Base-by-base conservation (phyloP, 2,329 filamentous ascomycete species). In the Xylariaceae sp. region DNA sequence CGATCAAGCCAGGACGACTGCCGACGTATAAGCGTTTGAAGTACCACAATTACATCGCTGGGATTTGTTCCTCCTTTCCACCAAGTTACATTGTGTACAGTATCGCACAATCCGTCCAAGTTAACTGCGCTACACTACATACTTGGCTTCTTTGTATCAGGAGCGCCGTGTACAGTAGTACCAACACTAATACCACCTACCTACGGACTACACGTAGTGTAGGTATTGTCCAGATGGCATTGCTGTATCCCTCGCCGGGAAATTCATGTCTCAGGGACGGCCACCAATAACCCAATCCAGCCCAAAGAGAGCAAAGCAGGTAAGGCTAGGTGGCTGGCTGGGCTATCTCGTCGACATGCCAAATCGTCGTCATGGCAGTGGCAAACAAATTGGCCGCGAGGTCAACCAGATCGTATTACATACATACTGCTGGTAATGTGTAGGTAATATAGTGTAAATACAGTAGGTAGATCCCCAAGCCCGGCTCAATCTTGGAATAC, bases 371-470 rank as follows among this genome's bases (percentile, higher is more conserved):
- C 39, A 37, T 26, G 36, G 41, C 18, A 37, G 32, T 41, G 16
- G 47, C 47, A 53, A 56, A 56, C 36, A 56, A 47, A 46, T 21
- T 46, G 29, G 37, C 41, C 34, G 32, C 41, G 47, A 53, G 47
- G 49, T 53, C 49, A 45, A 41, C 43, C 46, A 45, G 49, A 53
- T 51, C 56, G 47, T 55, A 49, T 26, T 26, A 26, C 26, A 26
- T 8, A 26, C 26, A 26, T 26, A 8, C 8, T 26, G 26, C 26
- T 8, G 4, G 26, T 26, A 26, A 26, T 26, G 26, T 26, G 8
- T 26, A 26, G 26, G 26, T 26, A 8, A 26, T 8, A 26, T 26
- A 8, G 5, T 26, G 26, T 26, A 26, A 26, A 26, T 26, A 26
- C 26, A 26, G 26, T 26, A 26, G 8, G 26, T 26, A 26, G 26